Evolutionary conservation across 106 monocot species (phyloP), one percentile per base, ranked within the genome.

Genomic region (Phalaenopsis aphrodite): DNA sequence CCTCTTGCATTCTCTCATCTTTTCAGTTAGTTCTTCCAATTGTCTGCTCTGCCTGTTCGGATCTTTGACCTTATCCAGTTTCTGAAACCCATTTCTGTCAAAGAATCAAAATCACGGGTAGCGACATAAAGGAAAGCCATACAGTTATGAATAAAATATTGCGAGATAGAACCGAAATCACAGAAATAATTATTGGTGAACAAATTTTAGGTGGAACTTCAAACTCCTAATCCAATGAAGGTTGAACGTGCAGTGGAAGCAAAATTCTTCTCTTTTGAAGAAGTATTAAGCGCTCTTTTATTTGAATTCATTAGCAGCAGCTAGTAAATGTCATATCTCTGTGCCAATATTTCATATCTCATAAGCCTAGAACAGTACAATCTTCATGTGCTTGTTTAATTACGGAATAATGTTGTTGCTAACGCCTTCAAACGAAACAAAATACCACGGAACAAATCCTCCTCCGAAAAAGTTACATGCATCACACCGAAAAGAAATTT

Each of bases 1-100:
- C 93, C 93, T 94, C 82, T 94, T 94, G 79, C 94, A 94, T 77
- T 94, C 89, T 55, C 89, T 80, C 94, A 94, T 94, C 80, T 94
- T 94, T 39, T 86, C 94, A 39, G 94, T 91, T 24, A 94, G 91
- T 75, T 94, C 91, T 79, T 91, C 89, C 58, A 91, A 76, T 74
- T 89, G 91, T 81, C 94, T 85, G 80, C 85, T 89, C 49, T 82
- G 82, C 41, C 89, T 75, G 47, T 75, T 91, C 3, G 88, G 69
- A 41, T 89, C 91, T 80, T 91, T 94, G 78, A 89, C 86, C 78
- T 91, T 91, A 30, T 88, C 89, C 84, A 89, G 78, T 82, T 94
- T 91, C 79, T 94, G 91, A 83, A 94, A 94, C 56, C 89, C 93
- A 91, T 91, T 89, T 72, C 93, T 91, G 85, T n/a, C 45, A 49